Percentiles rank a stretch among this genome's conserved stretches.
These are phyloP conservation scores for Golubevia sp. DNA, from an alignment of 1,284 basidiomycete species.

Conservation along the genomic window DNA sequence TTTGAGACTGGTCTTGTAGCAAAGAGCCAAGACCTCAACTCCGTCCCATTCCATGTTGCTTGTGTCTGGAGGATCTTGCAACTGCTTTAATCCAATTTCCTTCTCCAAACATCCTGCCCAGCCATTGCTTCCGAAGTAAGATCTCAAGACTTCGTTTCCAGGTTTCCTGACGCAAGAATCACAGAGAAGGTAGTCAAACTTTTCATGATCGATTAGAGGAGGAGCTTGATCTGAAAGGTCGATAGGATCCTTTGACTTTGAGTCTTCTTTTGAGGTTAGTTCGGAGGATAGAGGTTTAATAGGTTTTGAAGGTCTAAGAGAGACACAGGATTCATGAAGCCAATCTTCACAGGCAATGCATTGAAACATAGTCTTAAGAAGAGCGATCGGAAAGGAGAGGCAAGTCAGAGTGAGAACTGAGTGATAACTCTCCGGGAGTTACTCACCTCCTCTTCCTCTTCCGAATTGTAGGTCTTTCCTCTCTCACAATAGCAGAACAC, in stretches of 20 bases:
- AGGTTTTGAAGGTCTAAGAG: constrained; percentile 20
- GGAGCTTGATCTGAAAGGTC: constrained; percentile 20
- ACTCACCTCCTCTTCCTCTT: constrained; percentile 58
- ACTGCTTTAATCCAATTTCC: neutral
- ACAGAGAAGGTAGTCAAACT: constrained; percentile 52
- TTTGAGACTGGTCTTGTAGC: too few relatives aligned
- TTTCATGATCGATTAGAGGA: constrained; percentile 36
- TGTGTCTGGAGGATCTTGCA: too few relatives aligned
- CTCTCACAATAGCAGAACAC: constrained; percentile 62
- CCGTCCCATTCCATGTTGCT: too few relatives aligned
- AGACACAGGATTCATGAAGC: constrained; percentile 61
- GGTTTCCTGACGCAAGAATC: constrained; percentile 40
- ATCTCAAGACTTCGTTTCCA: constrained; percentile 21
- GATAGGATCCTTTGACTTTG: constrained; percentile 6
- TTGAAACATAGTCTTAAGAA: constrained; percentile 57
- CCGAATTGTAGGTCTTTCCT: constrained; percentile 61
- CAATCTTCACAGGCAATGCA: constrained; percentile 63
- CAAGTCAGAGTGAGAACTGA: neutral
- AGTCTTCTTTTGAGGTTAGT: too few relatives aligned
- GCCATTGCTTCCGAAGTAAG: constrained; percentile 37
- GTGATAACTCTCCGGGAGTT: neutral
- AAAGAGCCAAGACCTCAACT: too few relatives aligned
- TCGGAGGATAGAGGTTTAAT: too few relatives aligned
- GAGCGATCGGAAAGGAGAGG: neutral
- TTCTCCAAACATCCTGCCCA: constrained; percentile 32